These are phyloP conservation scores for Drechslera avenae DNA, from an alignment of 2,329 filamentous ascomycete species.

Conservation along the genomic window DNA sequence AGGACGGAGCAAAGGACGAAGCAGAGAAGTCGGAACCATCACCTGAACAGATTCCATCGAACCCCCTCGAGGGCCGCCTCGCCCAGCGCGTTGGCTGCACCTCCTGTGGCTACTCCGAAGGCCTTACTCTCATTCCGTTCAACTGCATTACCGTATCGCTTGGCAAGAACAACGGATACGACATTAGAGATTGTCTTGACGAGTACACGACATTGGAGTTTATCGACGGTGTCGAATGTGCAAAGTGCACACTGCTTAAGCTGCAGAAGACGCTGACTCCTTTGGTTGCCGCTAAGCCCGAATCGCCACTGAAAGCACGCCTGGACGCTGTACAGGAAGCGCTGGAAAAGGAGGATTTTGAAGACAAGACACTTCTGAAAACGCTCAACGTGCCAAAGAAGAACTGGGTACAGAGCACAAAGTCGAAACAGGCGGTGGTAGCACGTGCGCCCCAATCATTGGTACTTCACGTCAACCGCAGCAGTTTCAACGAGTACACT, in stretches of 20 bases:
- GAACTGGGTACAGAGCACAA: slow-evolving; percentile 75
- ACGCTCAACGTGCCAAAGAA: slow-evolving; percentile 59
- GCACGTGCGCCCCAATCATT: slow-evolving; percentile 80
- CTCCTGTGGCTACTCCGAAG: slow-evolving; percentile 83
- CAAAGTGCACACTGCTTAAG: slow-evolving; percentile 80
- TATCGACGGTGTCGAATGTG: slow-evolving; percentile 89
- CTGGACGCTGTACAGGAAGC: slow-evolving; percentile 71
- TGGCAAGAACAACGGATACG: slow-evolving; percentile 65
- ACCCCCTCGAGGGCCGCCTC: slow-evolving; percentile 84
- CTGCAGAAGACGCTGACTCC: slow-evolving; percentile 51
- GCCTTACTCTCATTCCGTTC: slow-evolving; percentile 88
- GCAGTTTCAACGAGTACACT: slow-evolving; percentile 83
- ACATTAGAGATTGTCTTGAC: slow-evolving; percentile 79
- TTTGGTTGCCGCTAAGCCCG: slow-evolving; percentile 37
- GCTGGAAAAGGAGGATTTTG: slow-evolving; percentile 77
- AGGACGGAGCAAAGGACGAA: slow-evolving; percentile 5
- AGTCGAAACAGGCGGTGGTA: slow-evolving; percentile 87
- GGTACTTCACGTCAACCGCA: slow-evolving; percentile 87
- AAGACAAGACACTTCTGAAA: slow-evolving; percentile 57
- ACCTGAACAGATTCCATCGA: slow-evolving; percentile 54
- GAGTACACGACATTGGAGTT: slow-evolving; percentile 83
- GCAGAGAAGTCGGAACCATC: slow-evolving; percentile 8
- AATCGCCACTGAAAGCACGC: slow-evolving; percentile 56
- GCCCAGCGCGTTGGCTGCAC: slow-evolving; percentile 90
- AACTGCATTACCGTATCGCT: slow-evolving; percentile 90